Base-by-base conservation (phyloP, 768 basidiomycete genomes). In the Albatrellus ellisii region DNA sequence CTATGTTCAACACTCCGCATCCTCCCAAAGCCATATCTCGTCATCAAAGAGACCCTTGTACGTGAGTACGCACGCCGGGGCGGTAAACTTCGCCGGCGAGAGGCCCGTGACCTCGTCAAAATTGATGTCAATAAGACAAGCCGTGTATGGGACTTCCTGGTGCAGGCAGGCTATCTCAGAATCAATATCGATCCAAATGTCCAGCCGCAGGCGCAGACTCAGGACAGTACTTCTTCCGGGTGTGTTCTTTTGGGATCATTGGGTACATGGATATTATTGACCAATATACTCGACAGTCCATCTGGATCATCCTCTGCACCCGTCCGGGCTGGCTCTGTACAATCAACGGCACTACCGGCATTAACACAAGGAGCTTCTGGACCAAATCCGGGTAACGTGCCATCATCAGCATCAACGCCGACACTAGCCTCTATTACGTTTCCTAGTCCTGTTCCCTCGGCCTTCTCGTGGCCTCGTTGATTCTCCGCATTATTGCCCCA, bases 51-150 rank as follows among this genome's bases (percentile, higher is more conserved):
- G 60, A 88, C 84, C 4, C 74, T 95, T 31, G 79, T 99, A 24
- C 76, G 90, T 25, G 94, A 98, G 64, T 95, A 89, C 52, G 88
- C 87, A 1, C 72, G 89, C 21, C 69, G 90, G 42, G 83, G 85
- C 17, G 92, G 92, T 9, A 84, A 86, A 57, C 69, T 97, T 33
- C 82, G 85, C 37, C 73, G 86, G 24, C 70, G 90, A 41, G 90
- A 95, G 59, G 89, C 90, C 9, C 73, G 86, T 39, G 87, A 88
- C 58, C 67, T 94, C 46, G 79, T 92, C 51, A 90, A 88, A 60
- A 87, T 95, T 47, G 90, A 91, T 56, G 86, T 88, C 47, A 87
- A 88, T 59, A 94, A 95, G 61, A 90, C 87, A 1, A 82, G 79
- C 59, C 69, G 84, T 29, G 85, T 90, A 25, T 95, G 89, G 86